Percentiles rank a stretch among this genome's conserved stretches.
These are phyloP conservation scores for Cladophialophora yegresii DNA, from an alignment of 2,329 filamentous ascomycete genomes.

Conservation along the genomic window DNA sequence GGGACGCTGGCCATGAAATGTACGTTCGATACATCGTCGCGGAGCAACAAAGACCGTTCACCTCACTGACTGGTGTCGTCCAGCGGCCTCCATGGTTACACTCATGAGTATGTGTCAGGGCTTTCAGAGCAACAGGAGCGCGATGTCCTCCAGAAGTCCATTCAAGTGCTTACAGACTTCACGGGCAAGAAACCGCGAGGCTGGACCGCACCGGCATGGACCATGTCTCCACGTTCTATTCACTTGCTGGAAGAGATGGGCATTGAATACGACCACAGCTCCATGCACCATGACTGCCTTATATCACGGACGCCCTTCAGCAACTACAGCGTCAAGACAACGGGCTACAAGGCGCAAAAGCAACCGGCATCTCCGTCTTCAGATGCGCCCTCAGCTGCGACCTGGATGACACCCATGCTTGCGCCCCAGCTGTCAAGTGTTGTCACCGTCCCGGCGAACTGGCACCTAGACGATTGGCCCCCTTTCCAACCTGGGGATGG, in stretches of 20 bases:
- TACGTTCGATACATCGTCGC: no score
- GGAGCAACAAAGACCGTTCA: no score
- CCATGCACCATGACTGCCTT: slow-evolving; percentile 51
- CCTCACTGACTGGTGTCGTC: background rate
- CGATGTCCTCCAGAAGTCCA: slow-evolving; percentile 43
- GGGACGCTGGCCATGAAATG: slow-evolving; percentile 49
- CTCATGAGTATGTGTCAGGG: slow-evolving; percentile 44
- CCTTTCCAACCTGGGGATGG: slow-evolving; percentile 42
- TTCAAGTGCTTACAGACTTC: slow-evolving; percentile 44
- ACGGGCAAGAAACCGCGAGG: slow-evolving; percentile 46
- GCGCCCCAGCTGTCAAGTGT: slow-evolving; percentile 44
- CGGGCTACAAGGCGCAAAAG: slow-evolving; percentile 7
- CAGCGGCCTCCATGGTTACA: slow-evolving; percentile 49
- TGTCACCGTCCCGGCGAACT: slow-evolving; percentile 51
- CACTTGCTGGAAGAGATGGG: slow-evolving; percentile 47
- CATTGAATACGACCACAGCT: slow-evolving; percentile 51
- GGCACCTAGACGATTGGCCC: slow-evolving; percentile 53
- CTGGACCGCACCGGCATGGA: slow-evolving; percentile 50
- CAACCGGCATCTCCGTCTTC: background rate
- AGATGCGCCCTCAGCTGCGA: background rate
- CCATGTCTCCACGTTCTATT: slow-evolving; percentile 44
- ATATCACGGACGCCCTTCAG: slow-evolving; percentile 4
- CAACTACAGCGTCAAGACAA: slow-evolving; percentile 8
- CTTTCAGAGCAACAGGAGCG: slow-evolving; percentile 41
- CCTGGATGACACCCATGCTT: slow-evolving; percentile 41